A percentile compares a stretch with the other conserved stretches of the same genome.
phyloP scores from a whole-genome alignment of 148 eudicot species.

The Amaranthus cruentus region DNA sequence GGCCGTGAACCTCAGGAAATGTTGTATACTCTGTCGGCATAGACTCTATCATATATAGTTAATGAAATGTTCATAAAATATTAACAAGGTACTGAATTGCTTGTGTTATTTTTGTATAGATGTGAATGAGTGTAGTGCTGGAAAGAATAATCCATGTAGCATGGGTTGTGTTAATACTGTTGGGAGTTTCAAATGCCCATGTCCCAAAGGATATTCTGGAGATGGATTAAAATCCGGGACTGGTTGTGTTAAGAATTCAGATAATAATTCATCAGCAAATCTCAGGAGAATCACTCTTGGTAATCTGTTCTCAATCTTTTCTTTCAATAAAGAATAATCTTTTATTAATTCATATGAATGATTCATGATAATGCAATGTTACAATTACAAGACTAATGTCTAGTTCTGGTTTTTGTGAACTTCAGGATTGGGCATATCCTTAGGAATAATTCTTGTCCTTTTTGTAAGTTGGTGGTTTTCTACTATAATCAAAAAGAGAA shows the following conservation, averaged over 20 bases:
- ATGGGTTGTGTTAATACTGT: slow-evolving; percentile 26
- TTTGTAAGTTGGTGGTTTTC: slow-evolving; percentile 15
- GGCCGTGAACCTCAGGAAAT: not conserved
- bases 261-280: not conserved
- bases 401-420: not conserved
- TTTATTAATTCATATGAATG: not conserved
- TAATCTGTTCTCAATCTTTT: slow-evolving; percentile 1
- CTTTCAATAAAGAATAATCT: no score
- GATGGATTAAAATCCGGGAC: slow-evolving; percentile 26
- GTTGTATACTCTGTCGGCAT: not conserved
- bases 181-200: slow-evolving; percentile 27
- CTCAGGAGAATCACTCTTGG: slow-evolving; percentile 18
- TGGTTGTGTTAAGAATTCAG: slow-evolving; percentile 11
- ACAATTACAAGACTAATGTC: no score
- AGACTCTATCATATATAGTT: not conserved
- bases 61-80: no score
- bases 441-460: slow-evolving; percentile 19
- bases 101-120: slow-evolving; percentile 8
- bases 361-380: no score
- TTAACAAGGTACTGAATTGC: no score
- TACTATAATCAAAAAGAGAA: slow-evolving; percentile 12
- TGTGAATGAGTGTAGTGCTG: slow-evolving; percentile 30
- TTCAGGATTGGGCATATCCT: slow-evolving; percentile 23
- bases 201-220: slow-evolving; percentile 25
- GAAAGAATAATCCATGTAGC: slow-evolving; percentile 26